Conservation (phyloP, 345 rosid species). For the Citrus cavaleriei region DNA sequence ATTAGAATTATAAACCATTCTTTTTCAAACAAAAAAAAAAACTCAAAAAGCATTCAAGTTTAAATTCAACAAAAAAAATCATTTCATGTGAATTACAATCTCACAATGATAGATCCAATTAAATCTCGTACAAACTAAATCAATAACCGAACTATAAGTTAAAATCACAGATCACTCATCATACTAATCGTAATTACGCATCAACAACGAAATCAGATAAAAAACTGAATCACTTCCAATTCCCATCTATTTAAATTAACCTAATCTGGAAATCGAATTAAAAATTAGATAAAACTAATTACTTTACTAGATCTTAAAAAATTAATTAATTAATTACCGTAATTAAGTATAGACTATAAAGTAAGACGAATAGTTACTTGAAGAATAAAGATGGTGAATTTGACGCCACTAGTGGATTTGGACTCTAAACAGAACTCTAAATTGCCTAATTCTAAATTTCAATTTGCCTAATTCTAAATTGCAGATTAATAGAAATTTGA, state of each 20-base stretch:
- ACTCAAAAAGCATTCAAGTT: neutral
- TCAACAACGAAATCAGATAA: neutral
- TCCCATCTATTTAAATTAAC: neutral
- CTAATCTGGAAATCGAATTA: too few species aligned
- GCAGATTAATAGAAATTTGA: conserved; percentile 81
- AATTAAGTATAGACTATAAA: too few species aligned
- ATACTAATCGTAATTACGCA: too few species aligned
- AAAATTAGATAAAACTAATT: too few species aligned
- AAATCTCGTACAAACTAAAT: neutral
- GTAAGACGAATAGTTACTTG: too few species aligned
- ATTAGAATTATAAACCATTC: too few species aligned
- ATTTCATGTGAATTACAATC: neutral
- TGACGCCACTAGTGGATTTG: neutral
- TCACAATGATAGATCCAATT: neutral
- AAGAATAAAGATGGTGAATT: too few species aligned
- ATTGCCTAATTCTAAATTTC: conserved; percentile 38
- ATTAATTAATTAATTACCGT: too few species aligned
- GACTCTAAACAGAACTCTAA: conserved; percentile 91
- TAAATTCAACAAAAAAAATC: neutral
- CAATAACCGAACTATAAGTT: neutral
- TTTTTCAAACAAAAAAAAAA: neutral
- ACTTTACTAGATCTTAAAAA: too few species aligned
- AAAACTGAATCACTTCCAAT: neutral
- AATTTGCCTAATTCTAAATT: conserved; percentile 93
- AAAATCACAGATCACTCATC: neutral